Evolutionary conservation across 1,139 yeast genomes (phyloP), one percentile per base, ranked within the genome.

Genomic region (Magnusiomyces suaveolens): DNA sequence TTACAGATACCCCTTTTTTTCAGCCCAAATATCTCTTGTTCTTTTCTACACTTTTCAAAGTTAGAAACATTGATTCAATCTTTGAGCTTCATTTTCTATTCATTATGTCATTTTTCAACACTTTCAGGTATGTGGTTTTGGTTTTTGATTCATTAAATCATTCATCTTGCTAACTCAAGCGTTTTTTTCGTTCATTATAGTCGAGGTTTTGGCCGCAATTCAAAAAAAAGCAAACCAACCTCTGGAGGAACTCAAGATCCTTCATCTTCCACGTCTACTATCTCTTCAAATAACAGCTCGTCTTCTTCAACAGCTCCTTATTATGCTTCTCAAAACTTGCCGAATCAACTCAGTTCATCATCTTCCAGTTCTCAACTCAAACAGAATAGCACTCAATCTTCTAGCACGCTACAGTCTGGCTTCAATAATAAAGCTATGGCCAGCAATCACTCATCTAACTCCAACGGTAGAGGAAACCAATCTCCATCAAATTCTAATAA

Each of bases 171-270:
- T 46, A 44, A 25, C 36, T 46, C 16, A 6, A n/a, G 10, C 38
- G 12, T 26, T 6, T 10, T 53, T 51, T 43, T 46, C 38, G 24
- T 44, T 36, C 29, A 18, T 24, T 49, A 6, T 25, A 53, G 53
- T 43, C 38, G 86, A 65, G 87, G 87, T 26, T 77, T 83, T 58
- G 86, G 87, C 39, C 74, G 88, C 63, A 75, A 79, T 57, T 77
- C 83, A 39, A 81, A 81, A 61, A 82, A 82, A 68, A 62, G 60
- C 55, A 61, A 66, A 60, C 59, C 62, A 44, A 51, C 56, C 20
- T 33, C 47, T 43, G 36, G 39, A 26, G 51, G 46, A 16, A 20
- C 43, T 47, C 50, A 47, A 33, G 43, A 36, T 21, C 32, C 51
- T 23, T 21, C 43, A 10, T 2, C 51, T 6, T n/a, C 44, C n/a